Percentiles rank a stretch among this genome's conserved stretches.
Evolutionary conservation across 805 yeast genomes (phyloP).

Genomic region (Metschnikowia arizonensis): DNA sequence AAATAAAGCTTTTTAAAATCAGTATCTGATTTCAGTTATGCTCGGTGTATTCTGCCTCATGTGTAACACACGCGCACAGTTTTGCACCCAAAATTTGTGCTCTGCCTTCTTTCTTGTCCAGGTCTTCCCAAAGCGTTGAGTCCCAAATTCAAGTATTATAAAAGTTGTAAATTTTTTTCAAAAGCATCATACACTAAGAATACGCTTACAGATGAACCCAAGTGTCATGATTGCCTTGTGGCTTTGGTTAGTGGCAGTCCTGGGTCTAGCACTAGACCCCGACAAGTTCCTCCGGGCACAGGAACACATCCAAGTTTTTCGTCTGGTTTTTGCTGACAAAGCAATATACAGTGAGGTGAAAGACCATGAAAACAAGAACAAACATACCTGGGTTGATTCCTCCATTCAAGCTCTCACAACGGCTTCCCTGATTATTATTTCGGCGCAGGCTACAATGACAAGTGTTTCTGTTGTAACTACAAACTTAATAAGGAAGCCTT

Average conservation of each 20-base stretch:
- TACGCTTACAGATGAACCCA: too few species aligned
- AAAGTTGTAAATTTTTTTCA: too few species aligned
- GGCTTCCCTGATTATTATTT: background rate
- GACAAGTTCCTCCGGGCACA: background rate
- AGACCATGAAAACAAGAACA: background rate
- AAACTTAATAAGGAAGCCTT: background rate
- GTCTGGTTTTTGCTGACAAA: background rate
- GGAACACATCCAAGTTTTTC: constrained; percentile 1
- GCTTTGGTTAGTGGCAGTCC: constrained; percentile 3
- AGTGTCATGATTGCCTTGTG: background rate
- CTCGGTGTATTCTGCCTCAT: background rate
- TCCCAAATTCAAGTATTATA: background rate
- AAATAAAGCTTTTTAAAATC: too few species aligned
- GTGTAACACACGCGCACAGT: background rate
- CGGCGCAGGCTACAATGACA: background rate
- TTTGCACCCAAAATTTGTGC: constrained; percentile 2
- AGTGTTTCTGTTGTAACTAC: background rate
- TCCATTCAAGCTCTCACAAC: background rate
- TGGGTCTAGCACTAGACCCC: constrained; percentile 4
- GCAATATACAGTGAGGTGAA: too few species aligned
- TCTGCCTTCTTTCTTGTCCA: background rate
- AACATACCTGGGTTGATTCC: background rate
- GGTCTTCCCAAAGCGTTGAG: background rate
- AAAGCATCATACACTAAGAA: too few species aligned
- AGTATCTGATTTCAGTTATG: too few species aligned